Evolutionary conservation across 2,329 filamentous ascomycete genomes (phyloP).

Genomic region (Penicillium sp.): DNA sequence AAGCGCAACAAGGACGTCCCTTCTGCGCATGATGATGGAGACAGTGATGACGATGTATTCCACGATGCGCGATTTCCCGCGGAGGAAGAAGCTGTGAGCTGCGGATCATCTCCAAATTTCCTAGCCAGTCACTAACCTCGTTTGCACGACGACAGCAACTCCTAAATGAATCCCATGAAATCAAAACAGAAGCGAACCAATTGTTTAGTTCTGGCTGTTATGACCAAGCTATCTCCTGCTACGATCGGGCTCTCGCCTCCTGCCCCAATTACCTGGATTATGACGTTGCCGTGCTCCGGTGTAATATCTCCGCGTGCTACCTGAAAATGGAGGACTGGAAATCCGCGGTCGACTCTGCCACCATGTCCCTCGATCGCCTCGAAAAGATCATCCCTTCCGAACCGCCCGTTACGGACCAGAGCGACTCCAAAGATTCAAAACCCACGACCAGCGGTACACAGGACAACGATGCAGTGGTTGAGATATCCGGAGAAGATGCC

Average conservation of each 20-base stretch:
- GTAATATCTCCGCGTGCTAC: constrained; percentile 87
- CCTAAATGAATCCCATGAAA: constrained; percentile 67
- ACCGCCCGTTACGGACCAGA: constrained; percentile 30
- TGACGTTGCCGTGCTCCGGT: constrained; percentile 81
- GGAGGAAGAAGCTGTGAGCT: constrained; percentile 49
- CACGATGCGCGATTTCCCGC: constrained; percentile 47
- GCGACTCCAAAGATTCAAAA: constrained; percentile 18
- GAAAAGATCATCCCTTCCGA: constrained; percentile 56
- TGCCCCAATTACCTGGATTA: constrained; percentile 86
- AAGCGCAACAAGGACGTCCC: not conserved
- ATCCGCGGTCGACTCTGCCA: constrained; percentile 73
- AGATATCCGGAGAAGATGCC: constrained; percentile 49
- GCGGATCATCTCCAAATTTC: not conserved
- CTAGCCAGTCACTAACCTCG: constrained; percentile 1
- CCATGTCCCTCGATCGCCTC: constrained; percentile 70
- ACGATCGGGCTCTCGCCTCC: constrained; percentile 74
- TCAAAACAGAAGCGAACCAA: constrained; percentile 75
- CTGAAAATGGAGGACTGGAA: constrained; percentile 85
- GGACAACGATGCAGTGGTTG: constrained; percentile 44
- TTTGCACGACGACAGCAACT: constrained; percentile 55
- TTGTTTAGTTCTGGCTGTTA: constrained; percentile 74
- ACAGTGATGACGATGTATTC: constrained; percentile 42
- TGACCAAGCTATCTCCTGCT: constrained; percentile 75
- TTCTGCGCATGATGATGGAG: constrained; percentile 17
- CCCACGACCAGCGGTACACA: constrained; percentile 6